phyloP scores from a whole-genome alignment of 306 rosid species.

The Pueraria montana region DNA sequence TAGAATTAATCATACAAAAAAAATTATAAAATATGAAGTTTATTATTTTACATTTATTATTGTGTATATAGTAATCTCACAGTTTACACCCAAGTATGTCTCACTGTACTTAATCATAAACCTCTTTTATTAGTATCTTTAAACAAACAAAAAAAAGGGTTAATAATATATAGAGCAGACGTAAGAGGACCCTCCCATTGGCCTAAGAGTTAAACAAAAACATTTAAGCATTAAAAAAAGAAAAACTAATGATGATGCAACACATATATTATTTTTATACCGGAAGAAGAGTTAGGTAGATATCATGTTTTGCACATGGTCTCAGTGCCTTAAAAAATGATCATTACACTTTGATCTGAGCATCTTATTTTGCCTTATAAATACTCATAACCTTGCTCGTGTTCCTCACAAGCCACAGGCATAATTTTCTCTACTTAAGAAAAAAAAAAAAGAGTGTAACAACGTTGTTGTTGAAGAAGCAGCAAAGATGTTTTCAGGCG shows the following conservation, averaged over 20 bases:
- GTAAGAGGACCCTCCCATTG: too few relatives aligned
- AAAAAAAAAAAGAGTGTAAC: not conserved
- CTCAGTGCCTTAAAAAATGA: too few relatives aligned
- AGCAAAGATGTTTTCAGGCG: slow-evolving; percentile 51
- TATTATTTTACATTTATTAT: too few relatives aligned
- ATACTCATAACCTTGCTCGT: not conserved
- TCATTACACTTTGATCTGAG: not conserved
- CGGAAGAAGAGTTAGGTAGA: not conserved
- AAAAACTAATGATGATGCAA: too few relatives aligned
- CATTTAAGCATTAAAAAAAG: too few relatives aligned
- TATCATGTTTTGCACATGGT: not conserved
- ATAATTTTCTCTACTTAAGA: not conserved
- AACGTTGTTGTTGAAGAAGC: not conserved
- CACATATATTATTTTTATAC: not conserved
- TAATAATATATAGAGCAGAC: too few relatives aligned
- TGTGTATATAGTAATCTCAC: too few relatives aligned
- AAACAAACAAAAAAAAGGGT: too few relatives aligned
- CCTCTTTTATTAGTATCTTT: not conserved
- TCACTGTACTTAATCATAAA: not conserved
- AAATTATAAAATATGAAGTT: too few relatives aligned
- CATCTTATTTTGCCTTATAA: not conserved
- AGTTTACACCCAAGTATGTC: too few relatives aligned
- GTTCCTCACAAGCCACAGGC: slow-evolving; percentile 17
- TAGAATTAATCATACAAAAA: too few relatives aligned
- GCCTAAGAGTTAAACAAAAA: too few relatives aligned